Base-by-base conservation (phyloP, 2,329 filamentous ascomycete species). In the Cladosporium sp. region DNA sequence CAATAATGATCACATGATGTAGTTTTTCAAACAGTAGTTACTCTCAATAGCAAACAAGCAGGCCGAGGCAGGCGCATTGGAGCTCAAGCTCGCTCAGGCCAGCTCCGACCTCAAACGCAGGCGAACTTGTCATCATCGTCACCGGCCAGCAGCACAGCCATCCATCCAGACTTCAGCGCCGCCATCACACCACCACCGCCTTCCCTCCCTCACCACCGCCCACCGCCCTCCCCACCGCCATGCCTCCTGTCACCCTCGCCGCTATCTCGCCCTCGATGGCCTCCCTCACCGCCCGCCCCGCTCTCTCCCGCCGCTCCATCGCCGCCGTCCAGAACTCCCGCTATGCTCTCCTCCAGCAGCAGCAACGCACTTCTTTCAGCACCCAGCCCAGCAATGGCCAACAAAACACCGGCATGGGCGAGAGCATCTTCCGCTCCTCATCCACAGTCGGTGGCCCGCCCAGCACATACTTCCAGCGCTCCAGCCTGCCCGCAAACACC, bases 401-500 rank as follows among this genome's bases (percentile, higher is more conserved):
- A 23, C 11, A 25, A 3, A 23, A 49, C 30, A 18, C 28, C 59
- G 60, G 60, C n/a, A 25, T 56, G 25, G 67, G 69, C 54, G 75
- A 77, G 63, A 75, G 73, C 71, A 72, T 78, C 59, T 76, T 77
- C 66, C 71, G 74, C 64, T 70, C 70, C 28, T 67, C 72, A 2
- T 71, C 71, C 34, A 66, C 69, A 28, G 53, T 68, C 28, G 68
- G 70, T 51, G 74, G 74, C 2, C 67, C 73, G 18, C 75, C 76
- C 6, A 72, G 65, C 66, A 73, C 71, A 30, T 79, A 79, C 71
- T 79, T 79, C 67, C 76, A 78, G 66, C 80, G 83, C 54, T 81
- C 82, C 53, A 79, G 83, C 25, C 84, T 97, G 61, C 95, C 95
- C 30, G 91, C 93, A 71, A 99, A 99, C 81, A 99, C 95, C 4